A percentile compares a stretch with the other conserved stretches of the same genome.
phyloP scores from a whole-genome alignment of 1,284 basidiomycete species.

The Cutaneotrichosporon sp. region DNA sequence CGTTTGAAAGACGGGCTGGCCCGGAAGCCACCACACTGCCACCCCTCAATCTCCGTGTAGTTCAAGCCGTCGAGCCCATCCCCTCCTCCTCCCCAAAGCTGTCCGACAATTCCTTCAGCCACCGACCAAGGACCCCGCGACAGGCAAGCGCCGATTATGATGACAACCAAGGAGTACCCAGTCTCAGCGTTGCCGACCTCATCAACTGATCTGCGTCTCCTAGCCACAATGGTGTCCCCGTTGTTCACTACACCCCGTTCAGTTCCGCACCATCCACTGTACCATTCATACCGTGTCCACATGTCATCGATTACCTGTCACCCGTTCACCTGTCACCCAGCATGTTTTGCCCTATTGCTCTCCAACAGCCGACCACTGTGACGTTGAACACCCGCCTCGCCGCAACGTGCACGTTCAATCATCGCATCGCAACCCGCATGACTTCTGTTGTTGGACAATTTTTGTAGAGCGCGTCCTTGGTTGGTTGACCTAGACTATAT shows the following conservation, averaged over 20 bases:
- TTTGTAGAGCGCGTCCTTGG: too few species aligned
- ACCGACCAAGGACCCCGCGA: neutral
- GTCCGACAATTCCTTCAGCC: neutral
- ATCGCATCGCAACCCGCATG: too few species aligned
- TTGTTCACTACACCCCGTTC: neutral
- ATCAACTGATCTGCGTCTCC: slow-evolving; percentile 6
- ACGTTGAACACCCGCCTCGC: too few species aligned
- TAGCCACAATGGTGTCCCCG: neutral
- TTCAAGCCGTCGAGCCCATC: neutral
- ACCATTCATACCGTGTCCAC: too few species aligned
- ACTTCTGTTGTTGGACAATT: too few species aligned
- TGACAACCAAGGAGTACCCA: neutral
- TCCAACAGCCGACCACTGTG: too few species aligned
- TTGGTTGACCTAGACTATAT: too few species aligned
- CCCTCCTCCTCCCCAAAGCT: neutral
- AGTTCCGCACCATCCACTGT: too few species aligned
- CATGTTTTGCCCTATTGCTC: too few species aligned
- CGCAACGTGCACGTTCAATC: too few species aligned
- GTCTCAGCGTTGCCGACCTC: slow-evolving; percentile 2
- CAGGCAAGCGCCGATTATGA: neutral
- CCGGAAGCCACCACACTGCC: neutral
- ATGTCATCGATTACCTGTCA: too few species aligned
- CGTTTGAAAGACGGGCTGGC: neutral
- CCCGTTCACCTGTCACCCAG: too few species aligned
- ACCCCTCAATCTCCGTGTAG: neutral